A percentile compares a stretch with the other conserved stretches of the same genome.
Evolutionary conservation across 192 early-diverging fungal species (phyloP).

Genomic region (Umbelopsis vinacea): DNA sequence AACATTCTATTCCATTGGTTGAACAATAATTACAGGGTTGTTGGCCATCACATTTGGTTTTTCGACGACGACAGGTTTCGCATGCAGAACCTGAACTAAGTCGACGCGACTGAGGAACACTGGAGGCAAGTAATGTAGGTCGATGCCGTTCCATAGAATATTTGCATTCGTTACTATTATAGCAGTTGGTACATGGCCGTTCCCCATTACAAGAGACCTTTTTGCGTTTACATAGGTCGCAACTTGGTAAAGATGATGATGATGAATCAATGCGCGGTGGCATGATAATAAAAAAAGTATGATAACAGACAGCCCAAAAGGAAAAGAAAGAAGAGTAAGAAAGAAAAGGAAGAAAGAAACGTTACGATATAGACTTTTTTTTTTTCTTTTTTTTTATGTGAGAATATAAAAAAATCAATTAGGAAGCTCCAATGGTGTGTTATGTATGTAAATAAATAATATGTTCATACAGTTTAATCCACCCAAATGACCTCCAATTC

Average conservation of each 20-base stretch:
- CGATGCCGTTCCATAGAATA: constrained; percentile 10
- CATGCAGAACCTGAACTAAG: constrained; percentile 45
- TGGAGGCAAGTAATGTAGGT: neutral
- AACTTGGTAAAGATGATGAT: neutral
- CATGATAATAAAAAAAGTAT: constrained; percentile 2
- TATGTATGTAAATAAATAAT: constrained; percentile 13
- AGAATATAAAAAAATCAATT: constrained; percentile 7
- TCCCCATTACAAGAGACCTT: neutral
- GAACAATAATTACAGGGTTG: constrained; percentile 41
- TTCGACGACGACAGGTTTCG: constrained; percentile 42
- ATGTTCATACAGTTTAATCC: neutral
- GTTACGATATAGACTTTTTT: neutral
- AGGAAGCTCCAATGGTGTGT: neutral
- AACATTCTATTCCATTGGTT: constrained; percentile 33
- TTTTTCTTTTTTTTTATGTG: neutral
- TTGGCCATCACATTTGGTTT: constrained; percentile 45
- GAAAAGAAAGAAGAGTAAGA: constrained; percentile 6
- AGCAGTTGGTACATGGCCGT: constrained; percentile 19
- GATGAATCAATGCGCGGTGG: constrained; percentile 6
- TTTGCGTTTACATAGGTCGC: constrained; percentile 25
- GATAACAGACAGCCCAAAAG: neutral
- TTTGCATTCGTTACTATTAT: constrained; percentile 10
- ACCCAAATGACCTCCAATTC: constrained; percentile 16
- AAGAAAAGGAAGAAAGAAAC: neutral
- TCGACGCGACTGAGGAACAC: constrained; percentile 26